Base-by-base conservation (phyloP, 352 stramenopile species). In the Phytophthora rubi region DNA sequence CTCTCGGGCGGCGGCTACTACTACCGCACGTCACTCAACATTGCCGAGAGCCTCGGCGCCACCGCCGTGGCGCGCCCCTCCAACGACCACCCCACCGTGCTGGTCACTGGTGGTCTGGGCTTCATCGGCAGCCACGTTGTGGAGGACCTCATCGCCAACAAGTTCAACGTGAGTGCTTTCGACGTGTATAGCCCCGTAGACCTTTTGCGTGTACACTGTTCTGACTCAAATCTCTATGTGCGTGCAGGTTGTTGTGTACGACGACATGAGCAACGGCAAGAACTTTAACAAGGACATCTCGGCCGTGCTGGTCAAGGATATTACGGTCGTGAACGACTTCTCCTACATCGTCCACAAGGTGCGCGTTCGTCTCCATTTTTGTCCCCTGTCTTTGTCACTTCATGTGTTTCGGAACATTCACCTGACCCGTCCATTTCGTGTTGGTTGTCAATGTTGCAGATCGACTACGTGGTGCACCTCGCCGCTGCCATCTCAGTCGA, bases 41-140 rank as follows among this genome's bases (percentile, higher is more conserved):
- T 81, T 21, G 67, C 76, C 21, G 52, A 73, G 15, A 70, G 65
- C 44, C 51, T 68, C 13, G 63, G 68, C 0, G 45, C 66, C 42
- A 75, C 70, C 28, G 47, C 57, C 30, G 66, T 81, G 61, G 44
- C 62, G 18, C 56, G 70, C 53, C 23, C 69, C 1, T 65, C 61
- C 21, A 73, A 71, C 12, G 65, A 71, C 47, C 63, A 79, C 35
- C 70, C 82, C 6, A 91, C 85, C 0, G 83, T 94, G 52, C 73
- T 94, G n/a, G 86, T 94, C 30, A 94, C 86, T 3, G 86, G 86
- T 13, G 86, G 86, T 1, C 80, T 94, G 8, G 86, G 86, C n/a
- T 94, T 94, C 69, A 94, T 94, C 48, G 86, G 86, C 54, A 93
- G 86, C 60, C 86, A 94, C 67, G 85, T 94, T 47, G 86, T 94